phyloP scores from a whole-genome alignment of 257 asterid genomes.

The Primulina huaijiensis region DNA sequence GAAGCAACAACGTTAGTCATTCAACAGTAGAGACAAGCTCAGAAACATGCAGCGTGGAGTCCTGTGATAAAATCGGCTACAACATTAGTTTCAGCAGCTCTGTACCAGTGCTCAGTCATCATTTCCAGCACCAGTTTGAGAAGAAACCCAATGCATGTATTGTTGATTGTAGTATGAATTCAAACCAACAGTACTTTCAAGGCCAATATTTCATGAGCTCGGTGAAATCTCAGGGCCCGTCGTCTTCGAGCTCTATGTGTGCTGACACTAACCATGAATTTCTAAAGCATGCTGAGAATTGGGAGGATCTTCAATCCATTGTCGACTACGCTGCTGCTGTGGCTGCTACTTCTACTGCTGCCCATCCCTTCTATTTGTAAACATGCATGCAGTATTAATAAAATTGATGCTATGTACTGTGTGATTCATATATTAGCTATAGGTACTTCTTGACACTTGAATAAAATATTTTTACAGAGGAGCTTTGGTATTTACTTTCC shows the following conservation, averaged over 20 bases:
- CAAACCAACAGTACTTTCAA: not conserved
- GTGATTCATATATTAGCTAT: too few relatives aligned
- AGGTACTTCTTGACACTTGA: not conserved
- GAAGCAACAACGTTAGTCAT: not conserved
- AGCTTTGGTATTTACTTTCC: not conserved
- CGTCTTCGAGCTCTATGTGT: not conserved
- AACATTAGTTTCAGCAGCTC: conserved; percentile 1
- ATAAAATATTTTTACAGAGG: not conserved
- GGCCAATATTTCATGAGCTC: not conserved
- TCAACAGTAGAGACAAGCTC: conserved; percentile 25
- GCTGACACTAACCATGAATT: not conserved
- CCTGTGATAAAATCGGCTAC: not conserved
- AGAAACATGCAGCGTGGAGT: conserved; percentile 26
- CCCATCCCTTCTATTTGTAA: not conserved
- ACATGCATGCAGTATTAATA: not conserved
- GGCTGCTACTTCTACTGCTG: too few relatives aligned
- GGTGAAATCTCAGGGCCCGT: not conserved
- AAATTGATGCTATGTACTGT: not conserved
- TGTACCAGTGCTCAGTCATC: not conserved
- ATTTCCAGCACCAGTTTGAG: not conserved
- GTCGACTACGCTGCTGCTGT: not conserved
- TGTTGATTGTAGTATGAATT: not conserved
- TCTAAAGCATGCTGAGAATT: not conserved
- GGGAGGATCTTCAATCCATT: not conserved
- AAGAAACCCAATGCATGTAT: not conserved